These are phyloP conservation scores for Chloranthus sessilifolius DNA, from an alignment of 164 flowering plant species.

Conservation along the genomic window DNA sequence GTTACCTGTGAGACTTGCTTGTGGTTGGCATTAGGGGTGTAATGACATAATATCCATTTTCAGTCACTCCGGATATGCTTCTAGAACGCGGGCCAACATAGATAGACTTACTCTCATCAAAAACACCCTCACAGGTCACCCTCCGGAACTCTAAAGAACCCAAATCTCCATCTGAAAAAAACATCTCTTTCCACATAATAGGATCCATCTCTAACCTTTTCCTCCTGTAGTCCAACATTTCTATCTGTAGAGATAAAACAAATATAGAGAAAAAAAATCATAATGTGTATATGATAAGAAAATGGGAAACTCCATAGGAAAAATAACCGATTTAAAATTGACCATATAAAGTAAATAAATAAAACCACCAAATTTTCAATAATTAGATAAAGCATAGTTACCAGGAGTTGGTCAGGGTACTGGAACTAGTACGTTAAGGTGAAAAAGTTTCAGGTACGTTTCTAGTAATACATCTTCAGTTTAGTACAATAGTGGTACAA, in stretches of 20 bases:
- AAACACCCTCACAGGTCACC: slow-evolving; percentile 63
- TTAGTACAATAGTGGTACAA: too few relatives aligned
- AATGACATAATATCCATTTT: slow-evolving; percentile 87
- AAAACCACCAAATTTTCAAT: too few relatives aligned
- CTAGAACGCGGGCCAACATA: slow-evolving; percentile 92
- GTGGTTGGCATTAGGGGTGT: slow-evolving; percentile 71
- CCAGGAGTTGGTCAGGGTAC: too few relatives aligned
- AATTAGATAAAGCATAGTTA: too few relatives aligned
- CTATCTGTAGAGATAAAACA: too few relatives aligned
- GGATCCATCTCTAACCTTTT: slow-evolving; percentile 51
- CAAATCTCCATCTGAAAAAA: slow-evolving; percentile 27
- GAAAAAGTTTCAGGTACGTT: too few relatives aligned
- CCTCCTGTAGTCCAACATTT: slow-evolving; percentile 54
- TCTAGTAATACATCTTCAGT: too few relatives aligned
- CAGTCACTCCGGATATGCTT: slow-evolving; percentile 93
- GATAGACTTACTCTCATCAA: slow-evolving; percentile 74
- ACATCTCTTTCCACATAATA: slow-evolving; percentile 22
- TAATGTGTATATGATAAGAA: neutral
- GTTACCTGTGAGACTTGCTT: slow-evolving; percentile 54
- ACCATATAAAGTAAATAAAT: too few relatives aligned
- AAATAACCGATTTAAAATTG: too few relatives aligned
- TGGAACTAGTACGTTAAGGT: too few relatives aligned
- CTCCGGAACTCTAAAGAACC: slow-evolving; percentile 68
- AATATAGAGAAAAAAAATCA: slow-evolving; percentile 6
- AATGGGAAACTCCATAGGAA: neutral